phyloP scores from a whole-genome alignment of 2,329 filamentous ascomycete genomes.

The Diaporthe helianthi region DNA sequence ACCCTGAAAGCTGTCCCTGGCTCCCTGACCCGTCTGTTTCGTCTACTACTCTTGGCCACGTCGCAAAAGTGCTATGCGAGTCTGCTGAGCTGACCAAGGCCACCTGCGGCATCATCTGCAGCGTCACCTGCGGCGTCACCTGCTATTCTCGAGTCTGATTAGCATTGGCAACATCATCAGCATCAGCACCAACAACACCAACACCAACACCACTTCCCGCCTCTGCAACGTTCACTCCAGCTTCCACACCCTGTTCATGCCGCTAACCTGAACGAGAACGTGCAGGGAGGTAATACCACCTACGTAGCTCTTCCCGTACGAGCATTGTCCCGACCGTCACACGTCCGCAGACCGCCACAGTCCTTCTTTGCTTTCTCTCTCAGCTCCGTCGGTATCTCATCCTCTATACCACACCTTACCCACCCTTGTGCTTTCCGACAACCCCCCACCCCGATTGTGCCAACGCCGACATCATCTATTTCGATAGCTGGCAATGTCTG shows the following conservation, averaged over 20 bases:
- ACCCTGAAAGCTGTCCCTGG: slow-evolving; percentile 13
- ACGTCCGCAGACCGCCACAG: slow-evolving; percentile 24
- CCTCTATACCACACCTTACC: not conserved
- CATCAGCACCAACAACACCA: slow-evolving; percentile 8
- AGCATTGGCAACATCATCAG: slow-evolving; percentile 14
- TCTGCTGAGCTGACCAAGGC: slow-evolving; percentile 17
- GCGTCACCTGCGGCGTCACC: not conserved
- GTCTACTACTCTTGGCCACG: slow-evolving; percentile 6
- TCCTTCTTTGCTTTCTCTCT: not conserved
- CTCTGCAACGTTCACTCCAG: not conserved
- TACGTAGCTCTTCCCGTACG: not conserved
- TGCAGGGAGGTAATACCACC: slow-evolving; percentile 17
- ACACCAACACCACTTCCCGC: not conserved
- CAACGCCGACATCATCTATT: slow-evolving; percentile 1
- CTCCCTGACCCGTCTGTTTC: not conserved
- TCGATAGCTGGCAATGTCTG: slow-evolving; percentile 30
- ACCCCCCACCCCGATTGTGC: not conserved
- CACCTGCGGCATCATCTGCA: too few species aligned
- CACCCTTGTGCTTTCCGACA: not conserved
- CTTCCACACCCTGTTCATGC: slow-evolving; percentile 8
- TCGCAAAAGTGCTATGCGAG: not conserved
- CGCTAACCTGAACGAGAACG: slow-evolving; percentile 31
- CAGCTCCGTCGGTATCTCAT: not conserved
- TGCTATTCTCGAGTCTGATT: slow-evolving; percentile 1
- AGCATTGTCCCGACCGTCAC: slow-evolving; percentile 19